These are phyloP conservation scores for Chaetomium fimeti DNA, from an alignment of 495 filamentous ascomycete genomes.

Conservation along the genomic window DNA sequence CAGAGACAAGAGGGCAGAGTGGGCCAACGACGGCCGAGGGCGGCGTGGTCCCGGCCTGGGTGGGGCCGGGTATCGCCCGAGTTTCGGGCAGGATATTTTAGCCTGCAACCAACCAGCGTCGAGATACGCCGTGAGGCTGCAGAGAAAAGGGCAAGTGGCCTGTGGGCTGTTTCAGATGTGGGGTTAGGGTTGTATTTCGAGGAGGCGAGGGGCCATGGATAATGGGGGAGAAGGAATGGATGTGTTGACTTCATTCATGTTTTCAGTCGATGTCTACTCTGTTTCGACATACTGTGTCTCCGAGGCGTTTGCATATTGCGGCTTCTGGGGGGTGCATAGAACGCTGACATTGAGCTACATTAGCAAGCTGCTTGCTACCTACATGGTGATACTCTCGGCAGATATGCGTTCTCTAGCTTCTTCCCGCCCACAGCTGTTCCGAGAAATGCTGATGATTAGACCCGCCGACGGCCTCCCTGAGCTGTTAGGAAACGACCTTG, in stretches of 20 bases:
- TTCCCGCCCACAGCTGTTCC: background rate
- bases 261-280: background rate
- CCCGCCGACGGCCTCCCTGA: background rate
- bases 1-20: background rate
- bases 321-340: background rate
- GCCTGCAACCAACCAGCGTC: background rate
- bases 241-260: no score
- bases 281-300: background rate
- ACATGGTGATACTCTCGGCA: background rate
- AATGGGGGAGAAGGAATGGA: no score
- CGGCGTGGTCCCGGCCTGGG: background rate
- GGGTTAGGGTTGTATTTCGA: background rate
- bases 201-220: background rate
- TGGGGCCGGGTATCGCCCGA: background rate
- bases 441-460: background rate
- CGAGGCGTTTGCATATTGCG: background rate
- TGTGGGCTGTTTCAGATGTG: background rate
- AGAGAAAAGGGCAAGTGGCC: conserved; percentile 4
- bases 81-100: background rate
- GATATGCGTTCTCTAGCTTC: background rate
- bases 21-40: background rate
- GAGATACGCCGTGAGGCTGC: background rate
- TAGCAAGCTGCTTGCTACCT: background rate
- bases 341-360: background rate
- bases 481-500: background rate